Evolutionary conservation across 1,284 basidiomycete species (phyloP).

Genomic region (Apiotrichum sp.): DNA sequence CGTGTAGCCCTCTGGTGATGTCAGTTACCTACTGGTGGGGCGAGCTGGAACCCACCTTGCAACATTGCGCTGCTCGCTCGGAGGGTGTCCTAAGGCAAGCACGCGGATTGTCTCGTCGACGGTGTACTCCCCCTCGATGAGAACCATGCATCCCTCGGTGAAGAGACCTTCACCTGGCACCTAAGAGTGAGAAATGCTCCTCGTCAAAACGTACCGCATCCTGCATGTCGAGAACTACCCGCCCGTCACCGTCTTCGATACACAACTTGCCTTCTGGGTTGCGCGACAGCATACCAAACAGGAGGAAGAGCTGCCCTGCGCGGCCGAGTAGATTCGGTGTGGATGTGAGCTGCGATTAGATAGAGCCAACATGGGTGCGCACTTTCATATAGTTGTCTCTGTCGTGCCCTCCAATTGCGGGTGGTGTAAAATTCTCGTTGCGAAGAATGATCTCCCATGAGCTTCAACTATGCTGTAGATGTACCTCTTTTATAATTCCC

Average conservation of each 20-base stretch:
- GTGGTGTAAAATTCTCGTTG: slow-evolving; percentile 94
- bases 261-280: slow-evolving; percentile 84
- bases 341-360: slow-evolving; percentile 67
- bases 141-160: slow-evolving; percentile 89
- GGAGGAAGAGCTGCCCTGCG: slow-evolving; percentile 79
- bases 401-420: slow-evolving; percentile 79
- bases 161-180: slow-evolving; percentile 94
- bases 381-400: slow-evolving; percentile 78
- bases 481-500: slow-evolving; percentile 74
- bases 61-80: slow-evolving; percentile 77
- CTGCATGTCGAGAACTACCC: slow-evolving; percentile 80
- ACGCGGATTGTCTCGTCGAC: slow-evolving; percentile 82
- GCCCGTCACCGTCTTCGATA: slow-evolving; percentile 89
- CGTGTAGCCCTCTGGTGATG: slow-evolving; percentile 73
- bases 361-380: slow-evolving; percentile 29
- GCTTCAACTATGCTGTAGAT: neutral
- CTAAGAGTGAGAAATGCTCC: slow-evolving; percentile 47
- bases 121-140: slow-evolving; percentile 95
- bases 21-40: neutral
- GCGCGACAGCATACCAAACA: slow-evolving; percentile 88
- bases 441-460: slow-evolving; percentile 59
- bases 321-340: slow-evolving; percentile 94
- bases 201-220: slow-evolving; percentile 59
- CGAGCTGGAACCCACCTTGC: slow-evolving; percentile 56
- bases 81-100: slow-evolving; percentile 93